Evolutionary conservation across 805 yeast genomes (phyloP).

Genomic region (Blastobotrys chiropterorum): DNA sequence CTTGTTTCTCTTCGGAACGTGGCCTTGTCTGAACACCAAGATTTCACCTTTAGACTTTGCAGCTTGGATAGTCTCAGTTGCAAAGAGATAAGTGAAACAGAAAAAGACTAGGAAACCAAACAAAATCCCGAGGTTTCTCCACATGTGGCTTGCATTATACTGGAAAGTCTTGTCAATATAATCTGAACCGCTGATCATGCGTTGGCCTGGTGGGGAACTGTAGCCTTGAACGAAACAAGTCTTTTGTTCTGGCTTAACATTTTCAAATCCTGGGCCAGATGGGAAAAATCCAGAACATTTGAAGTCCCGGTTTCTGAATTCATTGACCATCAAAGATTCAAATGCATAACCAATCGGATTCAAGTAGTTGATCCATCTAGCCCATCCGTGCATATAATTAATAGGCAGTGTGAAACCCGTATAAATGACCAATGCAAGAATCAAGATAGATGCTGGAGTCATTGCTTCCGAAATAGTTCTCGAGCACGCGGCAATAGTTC

Average conservation of each 20-base stretch:
- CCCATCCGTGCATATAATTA: constrained; percentile 43
- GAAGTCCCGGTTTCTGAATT: constrained; percentile 38
- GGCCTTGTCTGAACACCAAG: constrained; percentile 40
- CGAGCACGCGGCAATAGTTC: constrained; percentile 36
- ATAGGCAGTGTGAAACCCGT: constrained; percentile 46
- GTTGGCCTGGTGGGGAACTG: constrained; percentile 42
- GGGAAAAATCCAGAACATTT: constrained; percentile 39
- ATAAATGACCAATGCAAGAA: constrained; percentile 37
- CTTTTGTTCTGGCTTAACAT: constrained; percentile 27
- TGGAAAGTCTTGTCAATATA: constrained; percentile 41
- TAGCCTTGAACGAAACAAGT: constrained; percentile 52
- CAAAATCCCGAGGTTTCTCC: constrained; percentile 63
- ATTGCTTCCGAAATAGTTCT: constrained; percentile 36
- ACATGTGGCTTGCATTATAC: constrained; percentile 43
- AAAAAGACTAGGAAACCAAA: constrained; percentile 52
- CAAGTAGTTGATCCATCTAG: constrained; percentile 43
- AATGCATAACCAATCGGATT: constrained; percentile 42
- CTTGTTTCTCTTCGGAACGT: constrained; percentile 2
- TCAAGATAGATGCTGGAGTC: constrained; percentile 39
- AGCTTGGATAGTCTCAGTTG: constrained; percentile 42
- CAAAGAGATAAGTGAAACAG: constrained; percentile 44
- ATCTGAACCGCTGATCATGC: constrained; percentile 45
- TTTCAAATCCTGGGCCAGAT: constrained; percentile 38
- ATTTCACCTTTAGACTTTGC: constrained; percentile 51
- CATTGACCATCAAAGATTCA: constrained; percentile 42